phyloP scores from a whole-genome alignment of 2,329 filamentous ascomycete species.

The Pseudogymnoascus sp. region DNA sequence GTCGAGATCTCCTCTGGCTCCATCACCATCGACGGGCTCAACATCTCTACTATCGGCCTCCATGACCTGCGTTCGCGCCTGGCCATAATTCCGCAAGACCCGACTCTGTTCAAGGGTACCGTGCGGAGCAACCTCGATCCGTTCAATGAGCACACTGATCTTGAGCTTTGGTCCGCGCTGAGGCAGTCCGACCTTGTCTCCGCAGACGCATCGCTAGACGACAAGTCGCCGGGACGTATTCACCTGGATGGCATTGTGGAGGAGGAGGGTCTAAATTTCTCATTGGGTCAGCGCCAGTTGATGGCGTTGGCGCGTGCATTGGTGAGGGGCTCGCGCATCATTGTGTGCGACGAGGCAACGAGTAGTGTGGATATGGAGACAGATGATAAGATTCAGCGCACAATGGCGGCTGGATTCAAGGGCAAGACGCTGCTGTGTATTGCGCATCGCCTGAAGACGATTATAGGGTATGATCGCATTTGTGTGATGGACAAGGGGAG shows the following conservation, averaged over 20 bases:
- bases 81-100: constrained; percentile 79
- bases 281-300: constrained; percentile 85
- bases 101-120: constrained; percentile 74
- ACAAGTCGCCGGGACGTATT: constrained; percentile 49
- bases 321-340: constrained; percentile 81
- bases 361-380: constrained; percentile 92
- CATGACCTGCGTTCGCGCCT: constrained; percentile 69
- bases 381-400: constrained; percentile 87
- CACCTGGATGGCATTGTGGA: constrained; percentile 81
- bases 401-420: constrained; percentile 76
- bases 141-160: constrained; percentile 69
- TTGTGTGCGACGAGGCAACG: constrained; percentile 95
- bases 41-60: constrained; percentile 67
- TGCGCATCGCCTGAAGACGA: constrained; percentile 84
- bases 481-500: constrained; percentile 88
- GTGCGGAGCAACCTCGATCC: constrained; percentile 75
- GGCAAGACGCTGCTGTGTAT: constrained; percentile 89
- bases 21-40: constrained; percentile 58
- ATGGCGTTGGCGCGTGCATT: constrained; percentile 91
- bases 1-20: constrained; percentile 56
- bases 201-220: constrained; percentile 32
- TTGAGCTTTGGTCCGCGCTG: constrained; percentile 70
- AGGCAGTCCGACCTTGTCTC: constrained; percentile 68
- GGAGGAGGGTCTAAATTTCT: constrained; percentile 94
- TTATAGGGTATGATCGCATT: constrained; percentile 90